Percentiles rank a stretch among this genome's conserved stretches.
Conservation (phyloP, 129 eudicot genomes). For the Saussurea involucrata region DNA sequence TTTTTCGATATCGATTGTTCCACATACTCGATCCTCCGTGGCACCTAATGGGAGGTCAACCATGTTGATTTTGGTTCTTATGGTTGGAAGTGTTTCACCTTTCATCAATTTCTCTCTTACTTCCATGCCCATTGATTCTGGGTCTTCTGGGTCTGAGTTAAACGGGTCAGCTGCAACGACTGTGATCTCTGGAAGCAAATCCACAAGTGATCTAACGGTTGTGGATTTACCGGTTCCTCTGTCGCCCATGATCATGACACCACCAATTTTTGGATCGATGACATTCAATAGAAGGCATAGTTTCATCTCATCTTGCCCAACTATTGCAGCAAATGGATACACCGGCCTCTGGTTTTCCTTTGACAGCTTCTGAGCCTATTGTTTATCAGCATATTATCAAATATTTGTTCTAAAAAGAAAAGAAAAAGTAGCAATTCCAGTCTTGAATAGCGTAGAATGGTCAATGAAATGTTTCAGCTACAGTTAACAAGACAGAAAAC, state of each 20-base stretch:
- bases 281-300: constrained; percentile 83
- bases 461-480: too few species aligned
- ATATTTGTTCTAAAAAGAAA: background rate
- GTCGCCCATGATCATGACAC: constrained; percentile 98
- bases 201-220: constrained; percentile 83
- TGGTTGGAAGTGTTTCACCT: constrained; percentile 63
- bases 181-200: constrained; percentile 85
- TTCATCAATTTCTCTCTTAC: constrained; percentile 65
- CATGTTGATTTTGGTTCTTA: constrained; percentile 83
- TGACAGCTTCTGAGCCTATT: constrained; percentile 73
- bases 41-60: constrained; percentile 98
- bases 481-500: background rate
- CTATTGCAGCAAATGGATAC: constrained; percentile 96
- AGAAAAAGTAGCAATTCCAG: background rate
- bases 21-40: constrained; percentile 91
- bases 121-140: constrained; percentile 88
- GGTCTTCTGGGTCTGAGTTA: constrained; percentile 90
- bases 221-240: constrained; percentile 97
- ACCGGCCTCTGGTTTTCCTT: constrained; percentile 90
- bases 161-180: constrained; percentile 84
- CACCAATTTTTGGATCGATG: constrained; percentile 95
- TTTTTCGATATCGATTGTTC: constrained; percentile 88
- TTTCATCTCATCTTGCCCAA: constrained; percentile 98
- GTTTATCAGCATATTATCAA: background rate
- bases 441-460: background rate